Percentiles rank a stretch among this genome's conserved stretches.
phyloP scores from a whole-genome alignment of 257 asterid genomes.

The Nicotiana tomentosiformis region DNA sequence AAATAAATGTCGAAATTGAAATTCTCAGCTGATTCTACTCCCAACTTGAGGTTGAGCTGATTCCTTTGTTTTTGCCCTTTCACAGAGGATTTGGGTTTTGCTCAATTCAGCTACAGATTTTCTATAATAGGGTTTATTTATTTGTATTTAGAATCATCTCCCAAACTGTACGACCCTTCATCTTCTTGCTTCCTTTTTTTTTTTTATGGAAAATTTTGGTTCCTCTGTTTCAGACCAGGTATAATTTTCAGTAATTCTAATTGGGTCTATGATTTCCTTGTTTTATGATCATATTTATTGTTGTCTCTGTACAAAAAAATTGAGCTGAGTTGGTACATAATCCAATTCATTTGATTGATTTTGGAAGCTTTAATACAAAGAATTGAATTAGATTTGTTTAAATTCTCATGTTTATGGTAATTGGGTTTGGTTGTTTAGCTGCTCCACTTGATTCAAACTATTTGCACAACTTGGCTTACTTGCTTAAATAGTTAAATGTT shows the following conservation, averaged over 20 bases:
- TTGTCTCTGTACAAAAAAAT: neutral
- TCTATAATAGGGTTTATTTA: slow-evolving; percentile 15
- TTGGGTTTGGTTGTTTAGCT: slow-evolving; percentile 7
- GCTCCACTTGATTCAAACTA: neutral
- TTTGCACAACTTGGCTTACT: slow-evolving; percentile 19
- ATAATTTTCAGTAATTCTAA: slow-evolving; percentile 16
- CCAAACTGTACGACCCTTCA: slow-evolving; percentile 18
- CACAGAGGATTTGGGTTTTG: neutral
- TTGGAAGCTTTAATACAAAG: neutral
- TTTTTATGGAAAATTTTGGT: slow-evolving; percentile 33
- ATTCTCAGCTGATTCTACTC: neutral
- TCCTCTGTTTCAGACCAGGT: slow-evolving; percentile 38
- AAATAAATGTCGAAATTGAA: slow-evolving; percentile 5
- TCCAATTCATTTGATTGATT: neutral
- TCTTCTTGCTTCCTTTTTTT: neutral
- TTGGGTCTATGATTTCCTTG: neutral
- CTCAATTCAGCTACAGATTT: neutral
- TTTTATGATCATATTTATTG: neutral
- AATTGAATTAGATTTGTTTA: neutral
- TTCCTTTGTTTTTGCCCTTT: neutral
- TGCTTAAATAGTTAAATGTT: slow-evolving; percentile 1
- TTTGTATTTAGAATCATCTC: slow-evolving; percentile 24
- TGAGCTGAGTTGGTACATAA: slow-evolving; percentile 4
- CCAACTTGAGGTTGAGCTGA: slow-evolving; percentile 5
- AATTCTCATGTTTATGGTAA: neutral